A percentile compares a stretch with the other conserved stretches of the same genome.
Conservation (phyloP, 2,329 filamentous ascomycete species). For the Calonectria naviculata region DNA sequence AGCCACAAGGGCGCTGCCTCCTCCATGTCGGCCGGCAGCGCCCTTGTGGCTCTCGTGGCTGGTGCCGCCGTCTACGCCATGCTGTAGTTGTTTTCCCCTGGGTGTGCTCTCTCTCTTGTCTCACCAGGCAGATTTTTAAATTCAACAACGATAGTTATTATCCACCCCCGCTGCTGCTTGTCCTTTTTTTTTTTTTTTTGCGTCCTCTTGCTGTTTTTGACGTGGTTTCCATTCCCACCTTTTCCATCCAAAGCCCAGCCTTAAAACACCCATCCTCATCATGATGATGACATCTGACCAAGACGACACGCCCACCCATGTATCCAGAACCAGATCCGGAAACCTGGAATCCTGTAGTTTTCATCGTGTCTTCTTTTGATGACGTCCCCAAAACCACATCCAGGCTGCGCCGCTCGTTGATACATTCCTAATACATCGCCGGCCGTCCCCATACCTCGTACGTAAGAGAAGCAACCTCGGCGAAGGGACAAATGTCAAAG, state of each 20-base stretch:
- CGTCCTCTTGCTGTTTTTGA: not conserved
- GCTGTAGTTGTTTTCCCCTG: conserved; percentile 29
- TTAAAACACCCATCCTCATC: too few relatives aligned
- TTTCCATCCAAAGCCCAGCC: too few relatives aligned
- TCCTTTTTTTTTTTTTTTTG: not conserved
- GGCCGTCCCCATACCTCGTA: not conserved
- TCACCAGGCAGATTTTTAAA: not conserved
- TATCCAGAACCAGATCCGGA: not conserved
- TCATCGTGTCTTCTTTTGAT: not conserved
- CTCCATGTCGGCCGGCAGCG: conserved; percentile 37
- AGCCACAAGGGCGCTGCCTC: conserved; percentile 36
- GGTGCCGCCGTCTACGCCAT: conserved; percentile 44
- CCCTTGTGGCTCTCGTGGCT: conserved; percentile 40
- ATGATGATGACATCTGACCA: too few relatives aligned
- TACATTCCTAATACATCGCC: not conserved
- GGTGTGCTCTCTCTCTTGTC: too few relatives aligned
- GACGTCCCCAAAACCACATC: not conserved
- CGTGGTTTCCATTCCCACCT: too few relatives aligned
- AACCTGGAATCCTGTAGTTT: not conserved
- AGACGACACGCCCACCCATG: too few relatives aligned
- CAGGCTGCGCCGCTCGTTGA: not conserved
- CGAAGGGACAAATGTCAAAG: too few relatives aligned
- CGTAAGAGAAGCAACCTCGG: not conserved
- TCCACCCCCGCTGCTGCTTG: too few relatives aligned
- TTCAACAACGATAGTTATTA: not conserved